Evolutionary conservation across 768 basidiomycete genomes (phyloP), one percentile per base, ranked within the genome.

Genomic region (Tricholoma hemisulphureum): DNA sequence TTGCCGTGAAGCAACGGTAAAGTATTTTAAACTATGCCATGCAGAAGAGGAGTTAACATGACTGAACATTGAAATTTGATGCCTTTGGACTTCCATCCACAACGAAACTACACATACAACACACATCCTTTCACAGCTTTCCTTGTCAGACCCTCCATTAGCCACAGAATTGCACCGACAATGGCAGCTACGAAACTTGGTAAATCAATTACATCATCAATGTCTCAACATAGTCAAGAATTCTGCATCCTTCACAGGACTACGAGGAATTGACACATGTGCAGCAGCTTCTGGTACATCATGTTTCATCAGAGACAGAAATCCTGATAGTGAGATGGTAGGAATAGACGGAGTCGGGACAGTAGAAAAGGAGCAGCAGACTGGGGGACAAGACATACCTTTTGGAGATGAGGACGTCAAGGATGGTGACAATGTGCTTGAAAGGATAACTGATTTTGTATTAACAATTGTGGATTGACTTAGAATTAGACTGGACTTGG

Each of bases 11-110:
- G 51, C 60, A 0, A 63, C 64, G 56, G 63, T 64, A 10, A 13
- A 54, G 4, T 55, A 58, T 50, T 67, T 61, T 46, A 65, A 69
- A 52, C 58, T 63, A 0, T 35, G 53, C 6, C 51, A 59, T 5
- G 71, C 71, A 2, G 13, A 56, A 1, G 71, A 72, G 53, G 69
- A 70, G 54, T 60, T 70, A 1, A 18, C 23, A 0, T 54, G 55
- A 3, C 58, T 16, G 68, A n/a, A n/a, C n/a, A n/a, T n/a, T n/a
- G n/a, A 72, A 56, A 57, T 71, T 18, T 35, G n/a, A 3, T 53
- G 64, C 7, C 20, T 72, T 0, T 23, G 55, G 10, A 69, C 63
- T 0, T 67, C 57, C 41, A 64, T 69, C 6, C 35, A 34, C 2
- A 65, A 58, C 32, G 53, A 61, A 52, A 46, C 45, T 7, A 46